Evolutionary conservation across 495 filamentous ascomycete species (phyloP).

Genomic region (Aspergillus campestris): DNA sequence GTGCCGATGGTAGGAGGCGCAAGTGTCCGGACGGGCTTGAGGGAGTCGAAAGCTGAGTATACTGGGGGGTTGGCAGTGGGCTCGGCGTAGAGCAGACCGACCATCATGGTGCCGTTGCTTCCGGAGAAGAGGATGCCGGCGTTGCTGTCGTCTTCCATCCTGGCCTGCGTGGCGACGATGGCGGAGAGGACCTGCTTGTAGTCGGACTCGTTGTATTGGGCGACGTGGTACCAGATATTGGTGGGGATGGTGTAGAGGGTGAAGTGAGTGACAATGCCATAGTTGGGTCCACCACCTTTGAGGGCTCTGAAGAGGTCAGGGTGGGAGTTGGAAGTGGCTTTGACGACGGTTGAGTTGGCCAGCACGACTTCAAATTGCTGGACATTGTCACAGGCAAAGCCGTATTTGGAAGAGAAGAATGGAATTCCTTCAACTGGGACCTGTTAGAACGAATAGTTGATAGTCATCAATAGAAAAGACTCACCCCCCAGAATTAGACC

Average conservation of each 20-base stretch:
- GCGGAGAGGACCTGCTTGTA: not conserved
- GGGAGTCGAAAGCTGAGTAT: not conserved
- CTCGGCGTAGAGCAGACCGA: not conserved
- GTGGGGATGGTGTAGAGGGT: constrained; percentile 22
- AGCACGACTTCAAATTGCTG: constrained; percentile 30
- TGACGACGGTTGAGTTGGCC: constrained; percentile 22
- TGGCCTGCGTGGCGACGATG: not conserved
- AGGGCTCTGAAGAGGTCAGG: constrained; percentile 36
- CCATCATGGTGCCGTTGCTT: not conserved
- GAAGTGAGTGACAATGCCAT: constrained; percentile 42
- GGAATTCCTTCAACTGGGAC: constrained; percentile 19
- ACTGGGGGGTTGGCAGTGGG: not conserved
- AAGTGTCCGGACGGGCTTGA: not conserved
- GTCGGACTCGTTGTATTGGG: not conserved
- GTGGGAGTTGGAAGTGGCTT: constrained; percentile 18
- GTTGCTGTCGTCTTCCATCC: not conserved
- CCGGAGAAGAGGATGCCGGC: not conserved
- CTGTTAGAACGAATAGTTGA: not conserved
- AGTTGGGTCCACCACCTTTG: constrained; percentile 40
- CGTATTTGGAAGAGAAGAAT: constrained; percentile 12
- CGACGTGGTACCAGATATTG: not conserved
- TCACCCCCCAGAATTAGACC: constrained; percentile 22
- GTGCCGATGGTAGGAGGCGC: not conserved
- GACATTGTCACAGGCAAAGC: constrained; percentile 23
- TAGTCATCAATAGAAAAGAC: not conserved